Conservation (phyloP, 345 rosid genomes). For the Erodium maritimum region DNA sequence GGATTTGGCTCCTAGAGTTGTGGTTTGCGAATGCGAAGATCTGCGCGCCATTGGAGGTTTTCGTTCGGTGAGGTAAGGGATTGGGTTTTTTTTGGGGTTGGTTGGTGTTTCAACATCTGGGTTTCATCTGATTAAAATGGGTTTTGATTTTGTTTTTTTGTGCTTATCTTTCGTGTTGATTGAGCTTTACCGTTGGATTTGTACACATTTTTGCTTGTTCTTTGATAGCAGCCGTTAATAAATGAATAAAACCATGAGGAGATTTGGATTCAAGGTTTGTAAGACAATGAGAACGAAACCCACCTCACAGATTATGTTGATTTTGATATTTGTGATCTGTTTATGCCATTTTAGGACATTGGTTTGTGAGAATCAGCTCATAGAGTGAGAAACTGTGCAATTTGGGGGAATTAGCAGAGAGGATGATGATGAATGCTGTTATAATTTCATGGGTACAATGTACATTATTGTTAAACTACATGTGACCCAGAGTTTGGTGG, state of each 20-base stretch:
- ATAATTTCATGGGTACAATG: neutral
- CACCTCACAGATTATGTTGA: neutral
- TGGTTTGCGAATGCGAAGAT: too few relatives aligned
- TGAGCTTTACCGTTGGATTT: neutral
- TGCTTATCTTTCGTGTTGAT: too few relatives aligned
- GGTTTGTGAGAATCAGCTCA: too few relatives aligned
- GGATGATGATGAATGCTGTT: neutral
- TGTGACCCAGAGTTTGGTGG: neutral
- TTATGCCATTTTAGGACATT: too few relatives aligned
- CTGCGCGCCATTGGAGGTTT: neutral
- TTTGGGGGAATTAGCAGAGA: too few relatives aligned
- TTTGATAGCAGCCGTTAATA: neutral
- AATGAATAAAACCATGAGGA: neutral
- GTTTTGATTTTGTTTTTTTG: too few relatives aligned
- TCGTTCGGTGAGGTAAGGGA: neutral
- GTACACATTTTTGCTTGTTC: neutral
- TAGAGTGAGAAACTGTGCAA: neutral
- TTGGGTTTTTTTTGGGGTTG: neutral
- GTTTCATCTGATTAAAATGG: too few relatives aligned
- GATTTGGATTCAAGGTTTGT: neutral
- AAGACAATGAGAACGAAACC: neutral
- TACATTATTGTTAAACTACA: too few relatives aligned
- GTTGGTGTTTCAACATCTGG: neutral
- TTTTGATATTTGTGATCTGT: too few relatives aligned
- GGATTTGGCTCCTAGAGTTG: neutral